These are phyloP conservation scores for Penicillium decumbens DNA, from an alignment of 2,329 filamentous ascomycete species.

Conservation along the genomic window DNA sequence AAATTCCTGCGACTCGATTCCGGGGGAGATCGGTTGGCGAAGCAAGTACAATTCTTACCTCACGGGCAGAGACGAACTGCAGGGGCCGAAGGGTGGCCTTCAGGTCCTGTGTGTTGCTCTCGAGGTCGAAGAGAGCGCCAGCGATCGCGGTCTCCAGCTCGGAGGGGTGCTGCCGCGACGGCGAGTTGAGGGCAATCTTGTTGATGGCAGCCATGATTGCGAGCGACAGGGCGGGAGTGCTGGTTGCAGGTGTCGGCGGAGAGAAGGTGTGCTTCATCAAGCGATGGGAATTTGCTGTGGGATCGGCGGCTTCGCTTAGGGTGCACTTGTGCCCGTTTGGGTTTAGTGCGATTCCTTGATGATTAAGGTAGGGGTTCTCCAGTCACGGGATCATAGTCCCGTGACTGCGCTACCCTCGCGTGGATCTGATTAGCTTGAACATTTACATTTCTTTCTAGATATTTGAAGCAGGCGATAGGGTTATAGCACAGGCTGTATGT, in stretches of 20 bases:
- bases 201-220: constrained; percentile 74
- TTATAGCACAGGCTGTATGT: constrained; percentile 6
- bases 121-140: constrained; percentile 95
- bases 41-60: constrained; percentile 65
- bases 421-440: constrained; percentile 16
- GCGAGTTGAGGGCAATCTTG: constrained; percentile 98
- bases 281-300: constrained; percentile 33
- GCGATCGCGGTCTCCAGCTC: constrained; percentile 98
- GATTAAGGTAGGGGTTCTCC: constrained; percentile 25
- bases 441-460: constrained; percentile 8
- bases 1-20: constrained; percentile 18
- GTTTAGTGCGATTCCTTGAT: constrained; percentile 22
- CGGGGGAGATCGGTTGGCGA: constrained; percentile 13
- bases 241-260: constrained; percentile 32
- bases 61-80: constrained; percentile 97
- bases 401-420: constrained; percentile 27
- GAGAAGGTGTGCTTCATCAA: constrained; percentile 31
- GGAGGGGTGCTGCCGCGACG: constrained; percentile 89
- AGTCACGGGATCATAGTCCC: constrained; percentile 30
- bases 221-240: constrained; percentile 38
- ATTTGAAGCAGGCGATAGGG: constrained; percentile 3
- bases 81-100: constrained; percentile 93
- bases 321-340: constrained; percentile 18
- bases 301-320: constrained; percentile 34
- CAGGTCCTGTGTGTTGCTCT: constrained; percentile 98